Evolutionary conservation across 768 basidiomycete species (phyloP), one percentile per base, ranked within the genome.

Genomic region (Tylopilus balloui): DNA sequence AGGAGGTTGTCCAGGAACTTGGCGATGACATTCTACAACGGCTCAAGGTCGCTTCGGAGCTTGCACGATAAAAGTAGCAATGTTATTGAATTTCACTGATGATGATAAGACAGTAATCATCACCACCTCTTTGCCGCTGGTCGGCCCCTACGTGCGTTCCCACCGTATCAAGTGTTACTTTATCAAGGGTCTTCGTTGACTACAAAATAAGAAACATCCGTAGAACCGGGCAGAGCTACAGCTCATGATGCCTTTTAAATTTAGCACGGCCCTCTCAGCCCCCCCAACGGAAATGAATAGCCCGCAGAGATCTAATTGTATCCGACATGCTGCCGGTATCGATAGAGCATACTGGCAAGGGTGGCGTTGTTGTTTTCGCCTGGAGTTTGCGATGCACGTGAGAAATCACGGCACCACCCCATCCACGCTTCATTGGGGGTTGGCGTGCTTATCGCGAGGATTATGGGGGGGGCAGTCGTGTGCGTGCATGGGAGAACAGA

Each of bases 1-100:
- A 84, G 83, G 77, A 78, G 47, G 70, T 83, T 39, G 74, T 82
- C 34, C 60, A 65, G 52, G 79, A 83, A 57, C 66, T 84, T 20
- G 73, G 78, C 48, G 51, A 67, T 35, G 80, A 78, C 54, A 77
- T 76, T 45, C 47, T 74, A 31, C 54, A 59, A 28, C 65, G 57
- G 55, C 60, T 80, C 23, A 59, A 55, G 45, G 41, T 55, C 24
- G 63, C 57, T n/a, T 53, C 63, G 48, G 58, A 55, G 35, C 58
- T 67, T 43, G 37, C 47, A 32, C 52, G 51, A 60, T 59, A 56
- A 55, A 47, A 42, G 34, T 29, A 54, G 27, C 34, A 59, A 37
- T 36, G 53, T 47, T 52, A 40, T 56, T 19, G 42, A 59, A 59
- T 59, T 54, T 63, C 52, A 52, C 23, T 51, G 57, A 62, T 46